Percentiles rank a stretch among this genome's conserved stretches.
Conservation (phyloP, 148 eudicot genomes). For the Rhododendron vialii region DNA sequence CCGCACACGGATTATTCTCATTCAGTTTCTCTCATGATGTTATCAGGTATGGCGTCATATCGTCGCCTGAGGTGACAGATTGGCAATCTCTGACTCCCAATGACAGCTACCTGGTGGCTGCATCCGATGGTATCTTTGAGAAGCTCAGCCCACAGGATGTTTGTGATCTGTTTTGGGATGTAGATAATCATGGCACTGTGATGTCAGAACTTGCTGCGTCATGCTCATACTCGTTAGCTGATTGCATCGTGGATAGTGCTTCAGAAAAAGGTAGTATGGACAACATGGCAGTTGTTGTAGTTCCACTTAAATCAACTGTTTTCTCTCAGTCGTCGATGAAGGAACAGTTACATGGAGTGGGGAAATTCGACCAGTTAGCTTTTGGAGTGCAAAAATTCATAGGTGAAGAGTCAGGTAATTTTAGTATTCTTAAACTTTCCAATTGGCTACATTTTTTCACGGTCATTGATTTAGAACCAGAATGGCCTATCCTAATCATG, state of each 20-base stretch:
- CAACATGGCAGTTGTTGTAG: slow-evolving; percentile 81
- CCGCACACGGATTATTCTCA: neutral
- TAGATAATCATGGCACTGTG: slow-evolving; percentile 35
- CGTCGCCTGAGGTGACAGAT: slow-evolving; percentile 90
- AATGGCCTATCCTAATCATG: neutral
- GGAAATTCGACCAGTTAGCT: slow-evolving; percentile 18
- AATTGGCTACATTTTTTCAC: neutral
- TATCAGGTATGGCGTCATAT: slow-evolving; percentile 82
- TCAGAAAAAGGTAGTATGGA: slow-evolving; percentile 71
- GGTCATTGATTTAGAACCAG: neutral
- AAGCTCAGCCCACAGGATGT: slow-evolving; percentile 71
- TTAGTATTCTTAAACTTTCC: slow-evolving; percentile 4
- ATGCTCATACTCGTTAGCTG: slow-evolving; percentile 69
- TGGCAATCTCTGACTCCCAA: slow-evolving; percentile 81
- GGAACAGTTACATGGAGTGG: slow-evolving; percentile 16
- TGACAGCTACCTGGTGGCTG: slow-evolving; percentile 85
- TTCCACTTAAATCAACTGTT: slow-evolving; percentile 55
- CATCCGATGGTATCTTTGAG: slow-evolving; percentile 95
- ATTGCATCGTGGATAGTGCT: slow-evolving; percentile 70
- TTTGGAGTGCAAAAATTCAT: slow-evolving; percentile 28
- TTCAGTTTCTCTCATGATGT: slow-evolving; percentile 1
- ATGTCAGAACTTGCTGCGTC: slow-evolving; percentile 41
- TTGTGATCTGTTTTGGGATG: slow-evolving; percentile 84
- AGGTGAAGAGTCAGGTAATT: slow-evolving; percentile 36
- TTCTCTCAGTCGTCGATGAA: slow-evolving; percentile 20